Evolutionary conservation across 75 land plant genomes (phyloP).

Genomic region (Gnetum montanum): DNA sequence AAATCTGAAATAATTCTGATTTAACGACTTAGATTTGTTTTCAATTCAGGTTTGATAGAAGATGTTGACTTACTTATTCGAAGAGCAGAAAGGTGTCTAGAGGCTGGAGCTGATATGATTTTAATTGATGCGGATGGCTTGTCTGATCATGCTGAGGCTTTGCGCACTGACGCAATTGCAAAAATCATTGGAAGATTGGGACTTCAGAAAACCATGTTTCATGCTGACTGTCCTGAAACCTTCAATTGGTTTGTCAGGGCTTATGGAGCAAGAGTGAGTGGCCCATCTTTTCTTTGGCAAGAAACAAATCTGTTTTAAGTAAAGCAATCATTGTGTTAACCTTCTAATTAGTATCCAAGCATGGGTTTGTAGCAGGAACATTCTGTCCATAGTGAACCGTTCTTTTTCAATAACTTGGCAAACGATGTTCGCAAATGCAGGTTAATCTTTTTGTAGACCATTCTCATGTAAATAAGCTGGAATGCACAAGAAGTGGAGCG

Average conservation of each 20-base stretch:
- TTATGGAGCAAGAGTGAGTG: slow-evolving; percentile 72
- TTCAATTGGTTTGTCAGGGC: slow-evolving; percentile 77
- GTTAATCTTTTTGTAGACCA: slow-evolving; percentile 89
- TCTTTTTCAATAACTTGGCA: background rate
- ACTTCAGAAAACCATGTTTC: slow-evolving; percentile 88
- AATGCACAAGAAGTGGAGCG: slow-evolving; percentile 55
- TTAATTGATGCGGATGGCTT: slow-evolving; percentile 87
- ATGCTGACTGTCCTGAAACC: slow-evolving; percentile 48
- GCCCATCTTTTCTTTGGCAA: background rate
- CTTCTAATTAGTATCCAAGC: background rate
- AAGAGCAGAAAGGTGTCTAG: slow-evolving; percentile 87
- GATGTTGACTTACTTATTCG: slow-evolving; percentile 67
- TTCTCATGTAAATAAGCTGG: slow-evolving; percentile 68
- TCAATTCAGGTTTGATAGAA: slow-evolving; percentile 35
- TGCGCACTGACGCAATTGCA: slow-evolving; percentile 75
- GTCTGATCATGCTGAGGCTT: slow-evolving; percentile 28
- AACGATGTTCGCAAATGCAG: slow-evolving; percentile 21
- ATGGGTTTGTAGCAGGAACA: background rate
- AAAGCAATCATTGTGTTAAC: background rate
- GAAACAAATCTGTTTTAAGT: background rate
- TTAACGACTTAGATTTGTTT: no score
- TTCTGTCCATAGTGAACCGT: background rate
- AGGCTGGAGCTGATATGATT: slow-evolving; percentile 94
- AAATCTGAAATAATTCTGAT: no score
- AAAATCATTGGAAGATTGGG: slow-evolving; percentile 77